Evolutionary conservation across 306 rosid genomes (phyloP).

Genomic region (Argentina anserina): DNA sequence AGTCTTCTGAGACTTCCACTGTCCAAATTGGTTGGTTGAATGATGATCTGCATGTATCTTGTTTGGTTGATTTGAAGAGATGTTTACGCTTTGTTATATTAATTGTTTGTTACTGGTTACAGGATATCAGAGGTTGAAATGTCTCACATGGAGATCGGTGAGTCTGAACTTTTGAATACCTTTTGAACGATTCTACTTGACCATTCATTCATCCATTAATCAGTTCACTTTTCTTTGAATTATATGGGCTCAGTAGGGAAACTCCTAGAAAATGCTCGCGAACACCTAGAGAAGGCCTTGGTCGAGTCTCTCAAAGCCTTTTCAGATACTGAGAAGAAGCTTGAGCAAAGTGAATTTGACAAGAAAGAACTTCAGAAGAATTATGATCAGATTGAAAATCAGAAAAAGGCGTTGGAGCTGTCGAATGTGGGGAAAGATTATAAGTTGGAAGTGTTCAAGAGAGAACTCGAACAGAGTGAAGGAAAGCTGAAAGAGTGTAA

Average conservation of each 20-base stretch:
- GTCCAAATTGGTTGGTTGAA: no score
- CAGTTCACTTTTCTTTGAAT: background rate
- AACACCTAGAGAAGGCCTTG: background rate
- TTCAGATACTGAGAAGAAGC: background rate
- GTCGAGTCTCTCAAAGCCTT: no score
- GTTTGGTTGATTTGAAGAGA: background rate
- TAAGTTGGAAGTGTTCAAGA: no score
- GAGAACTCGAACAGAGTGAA: background rate
- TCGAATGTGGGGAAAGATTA: no score
- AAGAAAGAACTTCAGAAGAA: background rate
- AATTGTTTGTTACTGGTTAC: background rate
- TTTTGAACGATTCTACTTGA: background rate
- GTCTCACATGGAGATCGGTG: background rate
- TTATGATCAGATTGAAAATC: no score
- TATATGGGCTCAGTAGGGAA: background rate
- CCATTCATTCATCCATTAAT: background rate
- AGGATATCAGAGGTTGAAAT: background rate
- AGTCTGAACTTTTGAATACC: background rate
- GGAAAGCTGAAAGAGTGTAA: no score
- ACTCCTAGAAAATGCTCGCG: background rate
- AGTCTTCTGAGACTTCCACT: no score
- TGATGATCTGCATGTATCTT: background rate
- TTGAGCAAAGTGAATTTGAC: background rate
- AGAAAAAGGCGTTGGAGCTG: no score
- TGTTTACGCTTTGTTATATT: no score